Evolutionary conservation across 192 early-diverging fungal genomes (phyloP).

Genomic region (Entomortierella parvispora): DNA sequence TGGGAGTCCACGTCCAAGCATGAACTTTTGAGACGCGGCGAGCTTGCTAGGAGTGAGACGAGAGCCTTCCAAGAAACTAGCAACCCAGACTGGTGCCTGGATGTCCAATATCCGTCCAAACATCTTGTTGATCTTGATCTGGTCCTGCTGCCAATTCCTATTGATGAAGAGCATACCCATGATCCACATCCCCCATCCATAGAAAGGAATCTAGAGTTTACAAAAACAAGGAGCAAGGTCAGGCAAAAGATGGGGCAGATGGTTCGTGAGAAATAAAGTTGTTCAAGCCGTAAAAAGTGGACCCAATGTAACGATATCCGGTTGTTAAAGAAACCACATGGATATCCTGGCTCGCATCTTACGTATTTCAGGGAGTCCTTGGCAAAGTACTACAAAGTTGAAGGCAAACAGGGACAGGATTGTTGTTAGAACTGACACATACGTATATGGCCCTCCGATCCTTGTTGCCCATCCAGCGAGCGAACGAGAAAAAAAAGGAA

Average conservation of each 20-base stretch:
- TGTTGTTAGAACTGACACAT: no score
- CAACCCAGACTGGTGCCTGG: constrained; percentile 64
- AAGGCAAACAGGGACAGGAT: constrained; percentile 3
- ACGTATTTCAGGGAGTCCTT: constrained; percentile 71
- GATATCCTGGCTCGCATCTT: not conserved
- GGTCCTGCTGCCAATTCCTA: constrained; percentile 66
- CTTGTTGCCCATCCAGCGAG: no score
- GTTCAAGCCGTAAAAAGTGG: no score
- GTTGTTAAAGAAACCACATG: no score
- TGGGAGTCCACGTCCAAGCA: constrained; percentile 54
- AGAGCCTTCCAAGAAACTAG: constrained; percentile 67
- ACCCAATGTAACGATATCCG: no score
- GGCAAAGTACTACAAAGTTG: constrained; percentile 61
- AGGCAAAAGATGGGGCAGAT: not conserved
- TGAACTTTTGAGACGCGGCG: constrained; percentile 59
- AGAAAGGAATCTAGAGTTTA: constrained; percentile 62
- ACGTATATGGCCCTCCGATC: no score
- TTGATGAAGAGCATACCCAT: constrained; percentile 68
- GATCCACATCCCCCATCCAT: constrained; percentile 72
- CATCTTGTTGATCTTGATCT: constrained; percentile 60
- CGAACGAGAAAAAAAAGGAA: no score
- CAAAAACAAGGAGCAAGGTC: not conserved
- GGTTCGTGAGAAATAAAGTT: not conserved
- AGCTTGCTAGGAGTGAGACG: constrained; percentile 61
- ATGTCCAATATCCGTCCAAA: constrained; percentile 59